Percentiles rank a stretch among this genome's conserved stretches.
phyloP scores from a whole-genome alignment of 352 stramenopile species.

The Phytophthora nicotianae region DNA sequence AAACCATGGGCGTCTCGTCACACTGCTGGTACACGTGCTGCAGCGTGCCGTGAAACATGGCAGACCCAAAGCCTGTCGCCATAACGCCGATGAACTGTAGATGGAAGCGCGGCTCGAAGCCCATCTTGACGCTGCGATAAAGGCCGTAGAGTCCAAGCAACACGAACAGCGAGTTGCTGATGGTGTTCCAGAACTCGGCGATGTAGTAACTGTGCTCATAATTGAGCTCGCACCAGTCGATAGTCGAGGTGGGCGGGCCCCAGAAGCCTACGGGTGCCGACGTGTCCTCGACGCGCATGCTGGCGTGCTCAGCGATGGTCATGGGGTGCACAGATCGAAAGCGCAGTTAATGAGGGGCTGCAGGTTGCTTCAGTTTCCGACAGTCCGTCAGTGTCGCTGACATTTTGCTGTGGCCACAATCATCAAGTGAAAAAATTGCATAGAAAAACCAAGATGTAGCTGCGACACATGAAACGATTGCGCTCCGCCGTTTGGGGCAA shows the following conservation, averaged over 20 bases:
- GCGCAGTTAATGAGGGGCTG: constrained; percentile 14
- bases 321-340: constrained; percentile 15
- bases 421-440: constrained; percentile 8
- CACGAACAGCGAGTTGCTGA: constrained; percentile 82
- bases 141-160: constrained; percentile 76
- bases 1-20: constrained; percentile 87
- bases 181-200: constrained; percentile 88
- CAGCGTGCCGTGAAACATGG: constrained; percentile 87
- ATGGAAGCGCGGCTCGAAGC: constrained; percentile 78
- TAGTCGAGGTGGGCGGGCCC: constrained; percentile 70
- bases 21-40: constrained; percentile 81
- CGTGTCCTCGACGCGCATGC: constrained; percentile 16
- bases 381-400: too few relatives aligned
- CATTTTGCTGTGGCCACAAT: constrained; percentile 24
- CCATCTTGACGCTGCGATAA: constrained; percentile 51
- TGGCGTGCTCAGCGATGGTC: constrained; percentile 19
- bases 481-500: too few relatives aligned
- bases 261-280: constrained; percentile 51
- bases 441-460: constrained; percentile 22
- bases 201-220: constrained; percentile 79
- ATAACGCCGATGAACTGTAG: constrained; percentile 75
- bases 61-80: constrained; percentile 78
- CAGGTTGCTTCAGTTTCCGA: constrained; percentile 16
- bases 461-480: constrained; percentile 12
- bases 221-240: constrained; percentile 89